Evolutionary conservation across 768 basidiomycete species (phyloP).

Genomic region (Gautieria morchelliformis): DNA sequence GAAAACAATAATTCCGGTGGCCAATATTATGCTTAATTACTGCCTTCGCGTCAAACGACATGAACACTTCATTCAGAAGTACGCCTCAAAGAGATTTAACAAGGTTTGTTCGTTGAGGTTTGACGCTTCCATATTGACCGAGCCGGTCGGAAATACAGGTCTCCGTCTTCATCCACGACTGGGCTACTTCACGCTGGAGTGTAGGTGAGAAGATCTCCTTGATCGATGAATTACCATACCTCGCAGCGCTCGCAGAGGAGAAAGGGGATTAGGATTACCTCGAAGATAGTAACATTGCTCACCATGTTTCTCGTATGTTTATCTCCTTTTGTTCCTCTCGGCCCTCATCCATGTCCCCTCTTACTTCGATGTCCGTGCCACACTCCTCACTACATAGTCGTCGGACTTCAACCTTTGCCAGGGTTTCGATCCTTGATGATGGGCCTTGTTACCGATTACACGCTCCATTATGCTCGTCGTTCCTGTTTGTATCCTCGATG

Average conservation of each 20-base stretch:
- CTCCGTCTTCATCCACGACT: conserved; percentile 72
- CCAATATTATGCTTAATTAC: conserved; percentile 83
- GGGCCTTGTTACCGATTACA: background rate
- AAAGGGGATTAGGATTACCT: background rate
- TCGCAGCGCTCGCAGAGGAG: conserved; percentile 34
- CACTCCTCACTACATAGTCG: background rate
- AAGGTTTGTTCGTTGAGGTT: conserved; percentile 42
- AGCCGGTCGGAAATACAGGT: conserved; percentile 35
- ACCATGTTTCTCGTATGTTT: background rate
- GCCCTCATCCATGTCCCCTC: background rate
- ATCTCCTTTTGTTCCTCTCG: background rate
- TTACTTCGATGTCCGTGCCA: background rate
- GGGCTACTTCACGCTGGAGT: conserved; percentile 73
- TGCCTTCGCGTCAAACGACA: conserved; percentile 63
- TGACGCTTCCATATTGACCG: background rate
- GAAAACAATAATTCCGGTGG: conserved; percentile 67
- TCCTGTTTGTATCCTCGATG: background rate
- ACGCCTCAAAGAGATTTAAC: conserved; percentile 72
- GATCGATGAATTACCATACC: conserved; percentile 42
- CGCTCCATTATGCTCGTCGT: background rate
- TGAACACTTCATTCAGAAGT: conserved; percentile 81
- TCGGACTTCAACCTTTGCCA: background rate
- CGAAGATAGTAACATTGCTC: background rate
- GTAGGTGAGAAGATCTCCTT: conserved; percentile 54
- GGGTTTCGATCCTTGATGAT: too few species aligned